Percentiles rank a stretch among this genome's conserved stretches.
Conservation (phyloP, 2,329 filamentous ascomycete genomes). For the Fusarium protoensiforme region DNA sequence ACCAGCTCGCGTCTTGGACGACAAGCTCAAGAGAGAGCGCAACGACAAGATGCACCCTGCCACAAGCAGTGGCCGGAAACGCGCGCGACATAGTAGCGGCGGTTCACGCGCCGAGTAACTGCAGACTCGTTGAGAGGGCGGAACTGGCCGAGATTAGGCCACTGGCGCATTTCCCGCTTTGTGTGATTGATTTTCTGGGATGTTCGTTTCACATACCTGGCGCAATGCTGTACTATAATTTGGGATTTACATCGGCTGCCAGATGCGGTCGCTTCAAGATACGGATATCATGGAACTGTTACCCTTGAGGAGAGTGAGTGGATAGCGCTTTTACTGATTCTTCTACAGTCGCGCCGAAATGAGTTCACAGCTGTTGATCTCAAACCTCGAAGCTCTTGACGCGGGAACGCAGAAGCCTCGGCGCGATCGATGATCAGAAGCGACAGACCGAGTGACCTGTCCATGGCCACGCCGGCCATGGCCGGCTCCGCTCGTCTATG, state of each 20-base stretch:
- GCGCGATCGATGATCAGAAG: background rate
- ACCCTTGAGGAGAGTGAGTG: background rate
- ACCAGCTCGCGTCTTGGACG: constrained; percentile 71
- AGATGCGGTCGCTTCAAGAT: background rate
- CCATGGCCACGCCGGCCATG: background rate
- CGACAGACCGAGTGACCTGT: background rate
- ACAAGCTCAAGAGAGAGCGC: constrained; percentile 73
- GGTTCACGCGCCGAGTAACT: constrained; percentile 36
- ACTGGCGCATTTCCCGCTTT: background rate
- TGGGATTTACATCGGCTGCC: background rate
- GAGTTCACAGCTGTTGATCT: background rate
- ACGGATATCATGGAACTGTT: background rate
- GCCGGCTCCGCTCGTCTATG: background rate
- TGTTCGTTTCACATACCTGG: background rate
- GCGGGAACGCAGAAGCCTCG: background rate
- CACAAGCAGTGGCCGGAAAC: constrained; percentile 64
- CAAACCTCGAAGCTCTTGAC: background rate
- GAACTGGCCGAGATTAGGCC: background rate
- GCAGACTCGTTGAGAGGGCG: background rate
- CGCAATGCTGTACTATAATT: constrained; percentile 7
- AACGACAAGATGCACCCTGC: constrained; percentile 68
- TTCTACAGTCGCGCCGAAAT: background rate
- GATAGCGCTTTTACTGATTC: background rate
- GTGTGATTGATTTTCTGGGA: constrained; percentile 18
- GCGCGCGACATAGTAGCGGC: constrained; percentile 63